These are phyloP conservation scores for Fusarium sp. DNA, from an alignment of 2,329 filamentous ascomycete species.

Conservation along the genomic window DNA sequence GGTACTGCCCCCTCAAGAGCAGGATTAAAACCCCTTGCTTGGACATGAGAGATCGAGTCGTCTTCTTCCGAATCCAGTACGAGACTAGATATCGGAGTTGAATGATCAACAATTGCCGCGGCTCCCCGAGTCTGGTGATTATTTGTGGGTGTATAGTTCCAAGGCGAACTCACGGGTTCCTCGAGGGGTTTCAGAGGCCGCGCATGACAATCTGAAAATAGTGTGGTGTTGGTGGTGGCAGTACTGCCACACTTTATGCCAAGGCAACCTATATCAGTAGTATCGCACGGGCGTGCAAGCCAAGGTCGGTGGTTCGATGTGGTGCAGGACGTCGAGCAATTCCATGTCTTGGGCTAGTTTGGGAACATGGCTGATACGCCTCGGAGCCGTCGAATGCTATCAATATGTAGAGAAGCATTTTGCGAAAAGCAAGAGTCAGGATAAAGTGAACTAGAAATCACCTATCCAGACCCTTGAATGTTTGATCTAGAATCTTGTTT, in stretches of 20 bases:
- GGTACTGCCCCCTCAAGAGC: conserved; percentile 4
- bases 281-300: conserved; percentile 46
- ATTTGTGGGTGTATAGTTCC: no score
- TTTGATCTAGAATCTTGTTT: no score
- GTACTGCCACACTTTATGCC: conserved; percentile 32
- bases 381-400: no score
- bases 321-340: conserved; percentile 21
- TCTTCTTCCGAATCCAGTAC: conserved; percentile 4
- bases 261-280: conserved; percentile 38
- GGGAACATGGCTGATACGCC: no score
- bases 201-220: conserved; percentile 45
- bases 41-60: not conserved
- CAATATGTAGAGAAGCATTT: no score
- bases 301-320: conserved; percentile 45
- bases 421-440: no score
- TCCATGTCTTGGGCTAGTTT: conserved; percentile 33
- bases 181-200: conserved; percentile 15
- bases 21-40: conserved; percentile 2
- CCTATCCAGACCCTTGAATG: no score
- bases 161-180: not conserved
- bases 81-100: not conserved
- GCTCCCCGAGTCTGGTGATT: not conserved
- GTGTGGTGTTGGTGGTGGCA: conserved; percentile 7
- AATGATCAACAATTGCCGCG: not conserved
- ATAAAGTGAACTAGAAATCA: no score